Conservation (phyloP, 345 rosid species). For the Hibiscus trionum region DNA sequence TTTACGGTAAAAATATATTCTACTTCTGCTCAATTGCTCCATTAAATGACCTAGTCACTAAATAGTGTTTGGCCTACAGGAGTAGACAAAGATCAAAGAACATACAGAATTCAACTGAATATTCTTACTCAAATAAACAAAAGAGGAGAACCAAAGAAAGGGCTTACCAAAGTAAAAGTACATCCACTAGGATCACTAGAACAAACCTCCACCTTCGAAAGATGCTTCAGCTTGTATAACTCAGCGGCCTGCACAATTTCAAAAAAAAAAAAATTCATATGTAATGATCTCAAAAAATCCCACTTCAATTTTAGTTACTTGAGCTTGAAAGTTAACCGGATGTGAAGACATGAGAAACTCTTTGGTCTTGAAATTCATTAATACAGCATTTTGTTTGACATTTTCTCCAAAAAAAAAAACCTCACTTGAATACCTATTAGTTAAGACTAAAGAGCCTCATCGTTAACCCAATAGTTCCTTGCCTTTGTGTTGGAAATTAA, state of each 20-base stretch:
- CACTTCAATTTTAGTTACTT: too few species aligned
- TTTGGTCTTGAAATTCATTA: too few species aligned
- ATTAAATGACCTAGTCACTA: background rate
- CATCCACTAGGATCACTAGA: conserved; percentile 96
- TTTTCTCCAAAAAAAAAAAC: too few species aligned
- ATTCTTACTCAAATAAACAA: background rate
- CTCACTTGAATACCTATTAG: background rate
- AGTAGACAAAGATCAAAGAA: background rate
- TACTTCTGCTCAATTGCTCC: conserved; percentile 14
- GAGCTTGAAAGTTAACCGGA: too few species aligned
- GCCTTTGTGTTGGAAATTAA: background rate
- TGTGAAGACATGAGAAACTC: too few species aligned
- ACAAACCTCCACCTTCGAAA: conserved; percentile 86
- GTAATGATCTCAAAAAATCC: background rate
- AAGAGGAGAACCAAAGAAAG: background rate
- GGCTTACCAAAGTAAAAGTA: conserved; percentile 80
- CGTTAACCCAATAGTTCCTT: background rate
- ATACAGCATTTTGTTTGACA: too few species aligned
- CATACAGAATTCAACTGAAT: conserved; percentile 10
- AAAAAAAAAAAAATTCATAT: conserved; percentile 10
- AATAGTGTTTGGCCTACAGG: background rate
- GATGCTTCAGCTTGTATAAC: conserved; percentile 92
- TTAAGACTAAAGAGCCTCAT: conserved; percentile 1
- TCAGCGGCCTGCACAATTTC: conserved; percentile 67
- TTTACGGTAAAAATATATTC: conserved; percentile 2